These are phyloP conservation scores for Striga asiatica DNA, from an alignment of 257 asterid species.

Conservation along the genomic window DNA sequence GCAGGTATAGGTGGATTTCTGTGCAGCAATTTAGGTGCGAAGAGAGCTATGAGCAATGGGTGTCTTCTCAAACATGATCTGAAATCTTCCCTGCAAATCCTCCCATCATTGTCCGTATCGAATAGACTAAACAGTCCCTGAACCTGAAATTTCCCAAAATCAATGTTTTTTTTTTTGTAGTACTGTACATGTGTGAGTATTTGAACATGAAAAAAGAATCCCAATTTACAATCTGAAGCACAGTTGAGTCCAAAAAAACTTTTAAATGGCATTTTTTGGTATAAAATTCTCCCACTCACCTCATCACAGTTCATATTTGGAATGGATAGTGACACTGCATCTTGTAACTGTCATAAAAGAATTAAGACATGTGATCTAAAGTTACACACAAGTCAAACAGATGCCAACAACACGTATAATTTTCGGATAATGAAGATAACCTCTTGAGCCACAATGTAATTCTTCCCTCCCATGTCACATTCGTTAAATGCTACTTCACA, in stretches of 20 bases:
- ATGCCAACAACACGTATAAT: neutral
- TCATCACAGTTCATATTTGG: slow-evolving; percentile 50
- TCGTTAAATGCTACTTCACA: slow-evolving; percentile 67
- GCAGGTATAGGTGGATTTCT: slow-evolving; percentile 13
- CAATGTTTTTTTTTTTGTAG: neutral
- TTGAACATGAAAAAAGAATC: neutral
- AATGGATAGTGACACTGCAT: slow-evolving; percentile 39
- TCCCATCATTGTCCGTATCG: slow-evolving; percentile 59
- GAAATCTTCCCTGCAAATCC: slow-evolving; percentile 60
- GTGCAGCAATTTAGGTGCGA: slow-evolving; percentile 36
- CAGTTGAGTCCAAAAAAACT: no score
- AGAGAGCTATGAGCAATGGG: slow-evolving; percentile 68
- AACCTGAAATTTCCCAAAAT: slow-evolving; percentile 31
- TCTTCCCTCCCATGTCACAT: slow-evolving; percentile 35
- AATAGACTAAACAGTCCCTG: slow-evolving; percentile 47
- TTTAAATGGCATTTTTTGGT: neutral
- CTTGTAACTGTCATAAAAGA: slow-evolving; percentile 44
- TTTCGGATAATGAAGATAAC: slow-evolving; percentile 24
- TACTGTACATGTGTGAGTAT: neutral
- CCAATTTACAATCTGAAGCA: no score
- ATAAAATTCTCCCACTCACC: slow-evolving; percentile 33
- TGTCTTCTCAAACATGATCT: slow-evolving; percentile 40
- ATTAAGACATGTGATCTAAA: neutral
- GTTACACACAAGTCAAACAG: neutral
- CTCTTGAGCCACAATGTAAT: slow-evolving; percentile 56